Conservation (phyloP, 441 rosid species). For the Euphorbia schlechtendalii region DNA sequence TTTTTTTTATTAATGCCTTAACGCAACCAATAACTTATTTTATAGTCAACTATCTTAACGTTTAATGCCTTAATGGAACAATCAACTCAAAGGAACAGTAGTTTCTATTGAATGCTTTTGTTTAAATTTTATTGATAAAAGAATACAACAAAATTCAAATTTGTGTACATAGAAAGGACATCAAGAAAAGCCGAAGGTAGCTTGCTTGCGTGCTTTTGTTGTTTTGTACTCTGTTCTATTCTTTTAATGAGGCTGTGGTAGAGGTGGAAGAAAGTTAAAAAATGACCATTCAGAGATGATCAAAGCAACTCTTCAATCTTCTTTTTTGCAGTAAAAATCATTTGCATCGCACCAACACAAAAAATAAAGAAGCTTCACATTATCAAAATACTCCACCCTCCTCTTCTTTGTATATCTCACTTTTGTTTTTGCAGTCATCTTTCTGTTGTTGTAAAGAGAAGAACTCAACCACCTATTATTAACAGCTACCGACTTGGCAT, state of each 20-base stretch:
- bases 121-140: too few species aligned
- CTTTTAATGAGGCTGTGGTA: constrained; percentile 9
- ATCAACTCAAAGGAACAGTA: not conserved
- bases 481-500: too few species aligned
- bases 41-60: too few species aligned
- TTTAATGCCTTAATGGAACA: too few species aligned
- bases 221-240: not conserved
- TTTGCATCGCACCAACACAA: constrained; percentile 18
- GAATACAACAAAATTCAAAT: too few species aligned
- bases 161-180: not conserved
- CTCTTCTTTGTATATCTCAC: constrained; percentile 6
- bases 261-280: not conserved
- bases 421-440: not conserved
- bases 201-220: not conserved
- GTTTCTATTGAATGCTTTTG: not conserved
- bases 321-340: constrained; percentile 32
- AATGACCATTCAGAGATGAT: constrained; percentile 8
- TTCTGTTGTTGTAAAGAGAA: constrained; percentile 11
- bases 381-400: constrained; percentile 19
- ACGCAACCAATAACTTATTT: too few species aligned
- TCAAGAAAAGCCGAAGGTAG: constrained; percentile 13
- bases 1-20: too few species aligned
- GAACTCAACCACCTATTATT: constrained; percentile 17
- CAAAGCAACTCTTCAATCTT: constrained; percentile 14
- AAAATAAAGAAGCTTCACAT: constrained; percentile 17